Evolutionary conservation across 2,329 filamentous ascomycete species (phyloP).

Genomic region (Fusarium nygamai): DNA sequence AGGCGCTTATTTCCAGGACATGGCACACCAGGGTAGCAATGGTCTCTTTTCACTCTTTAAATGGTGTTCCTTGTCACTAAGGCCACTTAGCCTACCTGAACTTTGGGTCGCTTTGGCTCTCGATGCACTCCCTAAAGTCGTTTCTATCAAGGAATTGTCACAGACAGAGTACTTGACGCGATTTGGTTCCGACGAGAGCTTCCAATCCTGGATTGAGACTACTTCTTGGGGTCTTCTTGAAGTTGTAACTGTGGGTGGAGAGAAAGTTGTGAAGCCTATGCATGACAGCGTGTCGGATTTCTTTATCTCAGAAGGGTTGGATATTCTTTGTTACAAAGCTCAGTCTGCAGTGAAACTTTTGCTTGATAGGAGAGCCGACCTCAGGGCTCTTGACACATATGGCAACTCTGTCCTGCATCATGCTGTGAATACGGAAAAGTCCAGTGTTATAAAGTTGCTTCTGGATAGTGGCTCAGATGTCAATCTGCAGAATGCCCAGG

Average conservation of each 20-base stretch:
- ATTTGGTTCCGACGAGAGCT: not conserved
- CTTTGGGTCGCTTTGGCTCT: not conserved
- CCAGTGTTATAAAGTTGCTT: not conserved
- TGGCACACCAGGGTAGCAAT: not conserved
- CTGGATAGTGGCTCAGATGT: not conserved
- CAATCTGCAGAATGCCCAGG: not conserved
- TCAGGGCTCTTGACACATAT: not conserved
- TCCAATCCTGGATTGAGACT: slow-evolving; percentile 1
- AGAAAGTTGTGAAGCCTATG: not conserved
- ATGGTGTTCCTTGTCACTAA: not conserved
- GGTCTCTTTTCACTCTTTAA: not conserved
- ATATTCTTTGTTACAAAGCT: not conserved
- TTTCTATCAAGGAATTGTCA: not conserved
- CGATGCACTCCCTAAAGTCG: not conserved
- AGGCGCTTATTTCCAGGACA: not conserved
- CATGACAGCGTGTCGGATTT: not conserved
- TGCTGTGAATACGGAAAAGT: not conserved
- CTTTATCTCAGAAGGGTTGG: not conserved
- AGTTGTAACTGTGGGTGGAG: not conserved
- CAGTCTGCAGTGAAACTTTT: not conserved
- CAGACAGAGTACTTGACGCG: not conserved
- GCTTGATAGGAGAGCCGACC: not conserved
- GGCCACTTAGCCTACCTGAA: not conserved
- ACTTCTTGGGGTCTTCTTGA: slow-evolving; percentile 1
- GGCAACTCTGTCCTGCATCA: not conserved